Percentiles rank a stretch among this genome's conserved stretches.
Evolutionary conservation across 2,329 filamentous ascomycete species (phyloP).

Genomic region (Monilinia polystroma): DNA sequence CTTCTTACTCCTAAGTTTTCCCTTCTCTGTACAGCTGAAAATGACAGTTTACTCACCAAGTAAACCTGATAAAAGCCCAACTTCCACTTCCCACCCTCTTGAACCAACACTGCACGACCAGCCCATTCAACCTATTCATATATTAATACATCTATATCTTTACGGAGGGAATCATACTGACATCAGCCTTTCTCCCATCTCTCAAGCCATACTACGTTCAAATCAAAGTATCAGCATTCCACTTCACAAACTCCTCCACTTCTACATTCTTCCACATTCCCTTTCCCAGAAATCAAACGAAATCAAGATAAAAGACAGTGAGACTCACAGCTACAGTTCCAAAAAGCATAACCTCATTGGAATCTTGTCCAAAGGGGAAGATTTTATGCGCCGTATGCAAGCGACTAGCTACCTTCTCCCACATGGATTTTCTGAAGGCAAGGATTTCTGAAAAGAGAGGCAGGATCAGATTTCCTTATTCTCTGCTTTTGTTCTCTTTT

Average conservation of each 20-base stretch:
- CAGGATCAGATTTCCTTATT: background rate
- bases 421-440: conserved; percentile 50
- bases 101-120: conserved; percentile 34
- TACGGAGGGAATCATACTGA: conserved; percentile 22
- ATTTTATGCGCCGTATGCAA: conserved; percentile 49
- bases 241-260: background rate
- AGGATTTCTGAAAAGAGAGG: conserved; percentile 46
- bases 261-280: background rate
- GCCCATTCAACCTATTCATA: conserved; percentile 35
- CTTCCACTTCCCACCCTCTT: conserved; percentile 35
- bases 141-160: conserved; percentile 9
- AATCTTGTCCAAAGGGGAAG: conserved; percentile 49
- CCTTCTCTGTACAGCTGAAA: background rate
- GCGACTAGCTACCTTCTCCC: conserved; percentile 51
- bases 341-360: conserved; percentile 53
- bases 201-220: conserved; percentile 47
- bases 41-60: conserved; percentile 12
- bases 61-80: conserved; percentile 39
- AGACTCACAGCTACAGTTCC: conserved; percentile 46
- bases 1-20: too few species aligned
- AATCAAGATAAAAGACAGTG: background rate
- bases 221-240: background rate
- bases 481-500: background rate
- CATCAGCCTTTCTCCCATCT: conserved; percentile 43
- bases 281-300: background rate